Base-by-base conservation (phyloP, 306 rosid species). In the Gynostemma pentaphyllum region DNA sequence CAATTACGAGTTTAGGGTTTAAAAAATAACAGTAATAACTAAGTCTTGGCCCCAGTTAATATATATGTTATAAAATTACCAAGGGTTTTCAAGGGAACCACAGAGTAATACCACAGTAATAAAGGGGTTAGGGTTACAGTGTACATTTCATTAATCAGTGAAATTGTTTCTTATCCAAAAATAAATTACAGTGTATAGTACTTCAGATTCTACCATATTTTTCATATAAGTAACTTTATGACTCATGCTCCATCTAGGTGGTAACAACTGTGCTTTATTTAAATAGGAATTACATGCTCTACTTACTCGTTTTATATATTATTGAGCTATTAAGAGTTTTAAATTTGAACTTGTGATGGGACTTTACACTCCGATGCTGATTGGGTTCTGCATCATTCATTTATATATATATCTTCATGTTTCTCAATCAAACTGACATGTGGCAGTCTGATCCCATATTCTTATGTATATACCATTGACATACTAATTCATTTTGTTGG, bases 401-500 rank as follows among this genome's bases (percentile, higher is more conserved):
- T n/a, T n/a, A n/a, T n/a, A n/a, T n/a, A n/a, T n/a, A n/a, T n/a
- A n/a, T n/a, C 1, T 3, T 9, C 15, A 9, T 56, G 45, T 27
- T 32, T 1, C 42, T 44, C 15, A 9, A 32, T 34, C n/a, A n/a
- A n/a, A n/a, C n/a, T n/a, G n/a, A n/a, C n/a, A n/a, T n/a, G n/a
- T 56, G 19, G n/a, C 1, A 60, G 18, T 64, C 44, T 1, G 9
- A 41, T 6, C 4, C 27, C 24, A 18, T 45, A 44, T 16, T n/a
- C 29, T 8, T 65, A 10, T 34, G 39, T 50, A 1, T 3, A 32
- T 34, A 8, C 47, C 7, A 47, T 66, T 41, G 45, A 49, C 45
- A 45, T 45, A 32, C 44, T 26, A 50, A 7, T 39, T 1, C 45
- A 16, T 48, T 68, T 64, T 65, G 66, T 68, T 70, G 30, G 83